Percentiles rank a stretch among this genome's conserved stretches.
phyloP scores from a whole-genome alignment of 768 basidiomycete genomes.

The Amanita jacksonii region DNA sequence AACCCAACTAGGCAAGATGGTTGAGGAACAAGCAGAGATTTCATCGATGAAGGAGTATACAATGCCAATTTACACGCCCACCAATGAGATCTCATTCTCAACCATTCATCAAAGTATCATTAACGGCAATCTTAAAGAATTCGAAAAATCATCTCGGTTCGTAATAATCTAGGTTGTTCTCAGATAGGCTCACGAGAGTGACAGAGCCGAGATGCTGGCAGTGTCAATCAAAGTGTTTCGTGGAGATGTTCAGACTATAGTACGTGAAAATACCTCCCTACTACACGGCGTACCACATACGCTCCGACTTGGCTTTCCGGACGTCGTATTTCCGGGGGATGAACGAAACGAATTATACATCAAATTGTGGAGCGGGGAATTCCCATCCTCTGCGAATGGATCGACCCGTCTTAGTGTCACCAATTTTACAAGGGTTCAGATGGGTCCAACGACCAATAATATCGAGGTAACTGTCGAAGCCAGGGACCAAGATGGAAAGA shows the following conservation, averaged over 20 bases:
- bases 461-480: conserved; percentile 92
- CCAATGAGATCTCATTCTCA: conserved; percentile 78
- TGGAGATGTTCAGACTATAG: conserved; percentile 66
- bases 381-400: conserved; percentile 43
- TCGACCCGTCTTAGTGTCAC: conserved; percentile 49
- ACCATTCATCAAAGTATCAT: conserved; percentile 96
- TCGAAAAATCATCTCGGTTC: conserved; percentile 73
- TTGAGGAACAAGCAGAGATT: conserved; percentile 52
- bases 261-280: conserved; percentile 76
- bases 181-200: conserved; percentile 6
- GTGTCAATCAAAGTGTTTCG: conserved; percentile 82
- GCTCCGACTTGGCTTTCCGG: conserved; percentile 85
- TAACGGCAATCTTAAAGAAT: conserved; percentile 65
- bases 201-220: conserved; percentile 79
- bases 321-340: conserved; percentile 90
- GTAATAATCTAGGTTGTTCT: conserved; percentile 13
- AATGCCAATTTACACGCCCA: conserved; percentile 83
- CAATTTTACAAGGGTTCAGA: conserved; percentile 47
- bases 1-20: conserved; percentile 61
- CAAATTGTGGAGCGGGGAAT: conserved; percentile 93
- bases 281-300: conserved; percentile 78
- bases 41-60: conserved; percentile 63
- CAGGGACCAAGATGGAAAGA: conserved; percentile 56
- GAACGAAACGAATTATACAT: conserved; percentile 93
- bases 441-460: conserved; percentile 50